Conservation (phyloP, 1,284 basidiomycete species). For the Apiotrichum akiyoshidainum region DNA sequence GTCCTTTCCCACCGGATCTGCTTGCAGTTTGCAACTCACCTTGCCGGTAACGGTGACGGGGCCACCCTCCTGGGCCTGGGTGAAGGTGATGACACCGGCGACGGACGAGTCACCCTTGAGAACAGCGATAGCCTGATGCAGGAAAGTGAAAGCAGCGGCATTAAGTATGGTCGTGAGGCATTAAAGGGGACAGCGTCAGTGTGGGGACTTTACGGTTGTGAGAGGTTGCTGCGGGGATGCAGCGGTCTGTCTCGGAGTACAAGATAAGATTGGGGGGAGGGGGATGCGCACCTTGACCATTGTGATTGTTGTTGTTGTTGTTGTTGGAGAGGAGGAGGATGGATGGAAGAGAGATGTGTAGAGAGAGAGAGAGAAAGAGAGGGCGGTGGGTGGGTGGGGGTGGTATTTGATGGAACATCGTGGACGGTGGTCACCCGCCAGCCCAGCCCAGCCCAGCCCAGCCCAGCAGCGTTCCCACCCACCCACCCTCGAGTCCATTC, state of each 20-base stretch:
- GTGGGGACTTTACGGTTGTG: background rate
- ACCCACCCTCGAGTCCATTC: too few relatives aligned
- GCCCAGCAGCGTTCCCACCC: too few relatives aligned
- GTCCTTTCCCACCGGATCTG: background rate
- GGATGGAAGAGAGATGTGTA: background rate
- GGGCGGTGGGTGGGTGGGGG: slow-evolving; percentile 2
- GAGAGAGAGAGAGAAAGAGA: background rate
- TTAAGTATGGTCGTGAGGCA: slow-evolving; percentile 5
- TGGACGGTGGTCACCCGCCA: too few relatives aligned
- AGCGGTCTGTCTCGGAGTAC: background rate
- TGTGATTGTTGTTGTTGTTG: slow-evolving; percentile 15
- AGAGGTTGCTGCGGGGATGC: background rate
- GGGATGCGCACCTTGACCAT: slow-evolving; percentile 41
- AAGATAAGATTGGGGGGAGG: background rate
- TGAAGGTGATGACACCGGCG: slow-evolving; percentile 64
- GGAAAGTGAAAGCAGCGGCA: background rate
- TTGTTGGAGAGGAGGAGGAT: background rate
- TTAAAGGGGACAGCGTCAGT: background rate
- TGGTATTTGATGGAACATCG: background rate
- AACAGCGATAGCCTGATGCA: slow-evolving; percentile 61
- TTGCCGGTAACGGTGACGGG: slow-evolving; percentile 63
- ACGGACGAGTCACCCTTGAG: slow-evolving; percentile 62
- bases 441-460: too few relatives aligned
- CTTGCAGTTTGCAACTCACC: slow-evolving; percentile 27
- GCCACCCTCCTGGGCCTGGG: slow-evolving; percentile 57